Evolutionary conservation across 371 early-diverging fungal species (phyloP).

Genomic region (Mortierella sp.): DNA sequence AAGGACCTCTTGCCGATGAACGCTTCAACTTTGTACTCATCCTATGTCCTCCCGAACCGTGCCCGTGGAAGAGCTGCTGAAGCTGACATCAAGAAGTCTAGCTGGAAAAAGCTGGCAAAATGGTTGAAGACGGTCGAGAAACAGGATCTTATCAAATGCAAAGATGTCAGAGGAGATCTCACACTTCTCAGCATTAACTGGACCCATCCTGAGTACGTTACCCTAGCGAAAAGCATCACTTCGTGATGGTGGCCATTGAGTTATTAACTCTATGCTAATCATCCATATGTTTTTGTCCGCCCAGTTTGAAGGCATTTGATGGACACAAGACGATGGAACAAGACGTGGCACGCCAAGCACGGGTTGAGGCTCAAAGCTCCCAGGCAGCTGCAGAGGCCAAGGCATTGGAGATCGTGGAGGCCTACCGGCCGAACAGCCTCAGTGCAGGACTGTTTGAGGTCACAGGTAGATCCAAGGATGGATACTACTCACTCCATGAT

Average conservation of each 20-base stretch:
- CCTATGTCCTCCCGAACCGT: conserved; percentile 71
- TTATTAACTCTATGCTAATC: no score
- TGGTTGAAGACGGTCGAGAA: conserved; percentile 79
- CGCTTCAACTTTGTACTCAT: conserved; percentile 71
- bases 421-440: conserved; percentile 62
- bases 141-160: conserved; percentile 71
- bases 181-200: conserved; percentile 68
- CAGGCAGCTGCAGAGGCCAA: conserved; percentile 10
- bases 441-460: conserved; percentile 63
- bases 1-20: conserved; percentile 67
- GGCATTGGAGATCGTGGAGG: conserved; percentile 59
- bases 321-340: conserved; percentile 53
- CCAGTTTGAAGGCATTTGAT: conserved; percentile 25
- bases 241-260: no score
- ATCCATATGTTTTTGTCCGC: background rate
- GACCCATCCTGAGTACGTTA: conserved; percentile 60
- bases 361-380: conserved; percentile 29
- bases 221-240: no score
- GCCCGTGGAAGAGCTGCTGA: conserved; percentile 63
- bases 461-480: conserved; percentile 62
- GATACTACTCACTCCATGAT: conserved; percentile 65
- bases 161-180: conserved; percentile 74
- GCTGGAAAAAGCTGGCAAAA: conserved; percentile 79
- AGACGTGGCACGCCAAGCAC: conserved; percentile 29
- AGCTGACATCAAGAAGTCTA: conserved; percentile 78